Evolutionary conservation across 441 rosid species (phyloP).

Genomic region (Syzygium malaccense): DNA sequence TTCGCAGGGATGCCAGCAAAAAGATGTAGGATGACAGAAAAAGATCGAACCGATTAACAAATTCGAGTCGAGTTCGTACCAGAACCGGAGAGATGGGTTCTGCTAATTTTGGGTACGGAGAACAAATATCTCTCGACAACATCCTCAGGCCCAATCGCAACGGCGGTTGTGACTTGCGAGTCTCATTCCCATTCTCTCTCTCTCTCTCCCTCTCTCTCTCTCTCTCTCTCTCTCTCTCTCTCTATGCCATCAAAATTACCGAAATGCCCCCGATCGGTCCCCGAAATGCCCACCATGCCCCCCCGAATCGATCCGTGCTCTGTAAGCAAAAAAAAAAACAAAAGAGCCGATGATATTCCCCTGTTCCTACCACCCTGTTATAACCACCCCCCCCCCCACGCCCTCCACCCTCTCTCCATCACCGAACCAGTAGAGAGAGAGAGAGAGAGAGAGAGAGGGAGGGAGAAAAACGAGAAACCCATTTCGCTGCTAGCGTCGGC

Average conservation of each 20-base stretch:
- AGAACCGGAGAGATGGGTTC: not conserved
- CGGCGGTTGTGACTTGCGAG: not conserved
- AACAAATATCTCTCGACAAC: not conserved
- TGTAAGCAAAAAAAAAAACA: not conserved
- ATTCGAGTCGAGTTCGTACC: not conserved
- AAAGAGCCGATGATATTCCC: not conserved
- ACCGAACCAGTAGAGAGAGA: not conserved
- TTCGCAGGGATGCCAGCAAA: not conserved
- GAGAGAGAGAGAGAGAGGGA: not conserved
- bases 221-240: too few relatives aligned
- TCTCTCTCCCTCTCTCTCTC: too few relatives aligned
- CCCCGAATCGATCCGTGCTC: not conserved
- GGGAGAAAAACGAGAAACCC: not conserved
- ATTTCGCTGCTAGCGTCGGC: not conserved
- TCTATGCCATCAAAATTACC: not conserved
- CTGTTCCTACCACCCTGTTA: not conserved
- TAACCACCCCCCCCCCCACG: not conserved
- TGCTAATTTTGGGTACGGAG: not conserved
- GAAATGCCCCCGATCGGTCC: not conserved
- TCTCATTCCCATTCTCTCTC: not conserved
- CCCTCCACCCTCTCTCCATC: not conserved
- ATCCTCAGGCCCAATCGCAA: not conserved
- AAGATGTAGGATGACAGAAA: not conserved
- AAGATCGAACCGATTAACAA: not conserved
- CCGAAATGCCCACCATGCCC: not conserved